These are phyloP conservation scores for Phytophthora pisi DNA, from an alignment of 352 stramenopile species.

Conservation along the genomic window DNA sequence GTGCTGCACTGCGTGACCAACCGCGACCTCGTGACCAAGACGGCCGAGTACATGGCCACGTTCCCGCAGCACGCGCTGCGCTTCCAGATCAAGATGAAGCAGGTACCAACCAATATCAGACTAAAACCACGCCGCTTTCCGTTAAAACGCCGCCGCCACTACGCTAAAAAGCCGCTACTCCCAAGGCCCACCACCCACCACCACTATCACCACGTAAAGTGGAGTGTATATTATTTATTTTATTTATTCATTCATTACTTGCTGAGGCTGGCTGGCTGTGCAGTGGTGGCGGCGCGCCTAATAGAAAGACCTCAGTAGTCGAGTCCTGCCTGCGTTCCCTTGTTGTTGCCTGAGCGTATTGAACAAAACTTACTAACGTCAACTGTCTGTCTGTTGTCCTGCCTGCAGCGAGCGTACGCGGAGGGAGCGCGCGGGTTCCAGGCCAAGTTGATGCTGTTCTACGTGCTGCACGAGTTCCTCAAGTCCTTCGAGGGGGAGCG, in stretches of 20 bases:
- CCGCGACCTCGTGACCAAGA: conserved; percentile 74
- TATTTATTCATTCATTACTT: not conserved
- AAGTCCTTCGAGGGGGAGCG: conserved; percentile 76
- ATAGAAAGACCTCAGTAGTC: conserved; percentile 4
- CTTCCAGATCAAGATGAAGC: conserved; percentile 91
- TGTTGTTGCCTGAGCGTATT: not conserved
- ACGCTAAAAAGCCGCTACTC: not conserved
- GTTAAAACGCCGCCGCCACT: not conserved
- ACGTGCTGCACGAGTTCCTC: conserved; percentile 88
- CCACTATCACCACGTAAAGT: not conserved
- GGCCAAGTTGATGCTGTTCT: conserved; percentile 87
- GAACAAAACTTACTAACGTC: not conserved
- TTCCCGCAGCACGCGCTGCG: conserved; percentile 76
- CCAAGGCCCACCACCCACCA: not conserved
- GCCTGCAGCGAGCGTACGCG: conserved; percentile 56
- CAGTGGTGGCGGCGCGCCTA: not conserved
- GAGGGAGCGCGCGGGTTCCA: conserved; percentile 72
- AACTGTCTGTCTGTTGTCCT: not conserved
- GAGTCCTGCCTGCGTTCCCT: conserved; percentile 8
- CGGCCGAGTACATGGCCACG: conserved; percentile 73
- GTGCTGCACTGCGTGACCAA: conserved; percentile 74
- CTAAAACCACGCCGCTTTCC: not conserved
- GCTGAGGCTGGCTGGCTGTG: not conserved
- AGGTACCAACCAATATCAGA: conserved; percentile 48
- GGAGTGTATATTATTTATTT: not conserved